Evolutionary conservation across 352 stramenopile species (phyloP).

Genomic region (Globisporangium viniferum): DNA sequence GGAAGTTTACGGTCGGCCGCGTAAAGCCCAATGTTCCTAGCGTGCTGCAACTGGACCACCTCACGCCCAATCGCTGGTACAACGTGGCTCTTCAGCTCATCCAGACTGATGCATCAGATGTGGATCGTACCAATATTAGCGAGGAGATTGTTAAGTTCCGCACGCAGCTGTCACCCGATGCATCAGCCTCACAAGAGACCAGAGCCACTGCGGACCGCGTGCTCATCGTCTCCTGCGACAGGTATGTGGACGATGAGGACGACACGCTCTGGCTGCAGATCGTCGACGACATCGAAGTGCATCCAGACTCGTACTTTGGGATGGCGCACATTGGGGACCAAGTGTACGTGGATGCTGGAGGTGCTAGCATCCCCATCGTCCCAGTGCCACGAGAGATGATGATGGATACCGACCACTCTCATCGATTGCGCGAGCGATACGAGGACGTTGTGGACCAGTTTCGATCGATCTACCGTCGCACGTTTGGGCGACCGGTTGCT

Average conservation of each 20-base stretch:
- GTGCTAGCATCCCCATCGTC: constrained; percentile 26
- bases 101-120: neutral
- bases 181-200: neutral
- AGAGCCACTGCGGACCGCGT: constrained; percentile 16
- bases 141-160: constrained; percentile 40
- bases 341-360: constrained; percentile 49
- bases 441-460: constrained; percentile 37
- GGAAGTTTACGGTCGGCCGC: constrained; percentile 2
- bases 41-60: constrained; percentile 27
- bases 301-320: constrained; percentile 38
- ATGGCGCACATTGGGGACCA: constrained; percentile 58
- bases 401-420: neutral
- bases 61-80: constrained; percentile 41
- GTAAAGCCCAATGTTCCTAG: constrained; percentile 14
- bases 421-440: constrained; percentile 18
- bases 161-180: constrained; percentile 3
- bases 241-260: constrained; percentile 55
- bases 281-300: constrained; percentile 31
- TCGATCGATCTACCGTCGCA: constrained; percentile 53
- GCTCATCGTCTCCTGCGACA: constrained; percentile 55
- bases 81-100: constrained; percentile 19
- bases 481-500: constrained; percentile 38
- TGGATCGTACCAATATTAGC: neutral
- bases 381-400: constrained; percentile 15
- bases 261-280: constrained; percentile 42